phyloP scores from a whole-genome alignment of 495 filamentous ascomycete genomes.

The Polyplosphaeria fusca region DNA sequence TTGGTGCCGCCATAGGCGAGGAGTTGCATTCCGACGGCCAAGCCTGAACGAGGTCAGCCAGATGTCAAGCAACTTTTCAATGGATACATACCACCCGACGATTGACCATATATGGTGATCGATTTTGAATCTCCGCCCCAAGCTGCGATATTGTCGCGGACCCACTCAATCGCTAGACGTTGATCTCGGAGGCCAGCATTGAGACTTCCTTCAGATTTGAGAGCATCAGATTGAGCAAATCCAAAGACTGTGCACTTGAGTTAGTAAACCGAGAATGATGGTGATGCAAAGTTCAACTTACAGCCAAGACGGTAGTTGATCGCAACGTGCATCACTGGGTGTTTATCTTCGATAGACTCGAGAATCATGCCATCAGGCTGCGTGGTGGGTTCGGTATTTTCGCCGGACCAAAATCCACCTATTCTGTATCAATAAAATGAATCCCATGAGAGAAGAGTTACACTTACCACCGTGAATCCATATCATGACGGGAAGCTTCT shows the following conservation, averaged over 20 bases:
- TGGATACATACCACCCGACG: slow-evolving; percentile 34
- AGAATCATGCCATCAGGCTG: slow-evolving; percentile 8
- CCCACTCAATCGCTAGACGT: slow-evolving; percentile 45
- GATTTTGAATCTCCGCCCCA: slow-evolving; percentile 44
- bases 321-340: slow-evolving; percentile 15
- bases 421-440: neutral
- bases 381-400: slow-evolving; percentile 14
- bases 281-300: neutral
- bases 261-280: neutral
- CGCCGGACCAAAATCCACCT: slow-evolving; percentile 21
- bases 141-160: slow-evolving; percentile 24
- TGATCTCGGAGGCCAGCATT: slow-evolving; percentile 60
- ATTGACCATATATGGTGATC: slow-evolving; percentile 41
- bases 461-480: slow-evolving; percentile 24
- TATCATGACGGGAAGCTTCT: slow-evolving; percentile 13
- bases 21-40: slow-evolving; percentile 16
- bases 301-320: slow-evolving; percentile 22
- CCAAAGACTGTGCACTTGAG: slow-evolving; percentile 6
- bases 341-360: slow-evolving; percentile 2
- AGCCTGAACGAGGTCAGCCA: neutral
- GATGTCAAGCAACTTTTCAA: neutral
- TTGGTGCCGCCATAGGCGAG: slow-evolving; percentile 19
- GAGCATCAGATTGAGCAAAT: slow-evolving; percentile 15
- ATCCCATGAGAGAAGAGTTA: neutral
- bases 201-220: slow-evolving; percentile 14